phyloP scores from a whole-genome alignment of 177 flowering plant species.

The Vitis hybrid region DNA sequence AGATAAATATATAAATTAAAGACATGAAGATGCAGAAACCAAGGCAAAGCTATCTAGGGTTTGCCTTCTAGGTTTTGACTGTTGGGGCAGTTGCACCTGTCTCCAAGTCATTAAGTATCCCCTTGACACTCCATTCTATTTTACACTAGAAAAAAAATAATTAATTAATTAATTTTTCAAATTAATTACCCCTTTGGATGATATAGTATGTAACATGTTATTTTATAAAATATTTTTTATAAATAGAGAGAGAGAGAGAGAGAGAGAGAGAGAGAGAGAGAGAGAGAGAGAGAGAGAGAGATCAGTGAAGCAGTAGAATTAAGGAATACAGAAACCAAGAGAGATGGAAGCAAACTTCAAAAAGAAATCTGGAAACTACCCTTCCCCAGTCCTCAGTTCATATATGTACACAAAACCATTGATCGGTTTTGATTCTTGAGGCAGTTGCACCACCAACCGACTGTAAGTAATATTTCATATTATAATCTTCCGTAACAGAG shows the following conservation, averaged over 20 bases:
- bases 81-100: constrained; percentile 22
- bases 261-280: constrained; percentile 5
- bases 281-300: constrained; percentile 7
- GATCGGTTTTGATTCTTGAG: constrained; percentile 30
- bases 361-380: constrained; percentile 3
- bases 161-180: no score
- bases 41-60: no score
- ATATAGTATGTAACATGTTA: no score
- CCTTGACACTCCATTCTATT: not conserved
- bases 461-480: not conserved
- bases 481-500: not conserved
- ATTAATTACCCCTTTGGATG: no score
- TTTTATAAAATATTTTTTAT: no score
- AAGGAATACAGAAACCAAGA: constrained; percentile 1
- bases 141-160: no score
- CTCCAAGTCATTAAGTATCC: not conserved
- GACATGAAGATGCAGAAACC: no score
- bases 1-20: no score
- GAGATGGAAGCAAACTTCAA: not conserved
- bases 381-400: not conserved
- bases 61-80: constrained; percentile 11
- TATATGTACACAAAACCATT: constrained; percentile 9
- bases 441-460: constrained; percentile 44
- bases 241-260: no score
- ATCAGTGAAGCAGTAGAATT: not conserved